phyloP scores from a whole-genome alignment of 371 early-diverging fungal species.

The Lichtheimia corymbifera region DNA sequence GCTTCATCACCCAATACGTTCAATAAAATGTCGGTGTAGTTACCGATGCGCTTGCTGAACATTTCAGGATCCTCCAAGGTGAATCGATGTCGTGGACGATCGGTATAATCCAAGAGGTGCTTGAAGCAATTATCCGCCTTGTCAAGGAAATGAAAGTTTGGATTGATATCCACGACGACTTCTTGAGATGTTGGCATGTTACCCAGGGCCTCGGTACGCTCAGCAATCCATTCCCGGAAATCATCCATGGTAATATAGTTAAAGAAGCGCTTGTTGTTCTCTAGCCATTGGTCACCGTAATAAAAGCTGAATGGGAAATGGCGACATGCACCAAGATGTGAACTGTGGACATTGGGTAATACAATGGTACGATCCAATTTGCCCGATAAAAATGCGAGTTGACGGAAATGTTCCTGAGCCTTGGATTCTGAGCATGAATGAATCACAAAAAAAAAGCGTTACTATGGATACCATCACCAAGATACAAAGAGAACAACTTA shows the following conservation, averaged over 20 bases:
- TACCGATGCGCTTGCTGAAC: constrained; percentile 16
- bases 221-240: constrained; percentile 23
- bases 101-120: constrained; percentile 18
- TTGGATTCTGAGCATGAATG: constrained; percentile 28
- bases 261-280: constrained; percentile 22
- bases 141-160: constrained; percentile 29
- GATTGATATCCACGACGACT: constrained; percentile 31
- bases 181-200: constrained; percentile 37
- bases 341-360: constrained; percentile 33
- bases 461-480: not conserved
- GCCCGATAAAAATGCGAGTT: constrained; percentile 34
- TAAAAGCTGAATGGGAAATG: constrained; percentile 30
- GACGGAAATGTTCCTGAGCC: constrained; percentile 40
- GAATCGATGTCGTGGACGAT: constrained; percentile 13
- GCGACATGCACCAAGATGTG: constrained; percentile 32
- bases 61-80: constrained; percentile 26
- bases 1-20: constrained; percentile 31
- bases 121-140: constrained; percentile 26
- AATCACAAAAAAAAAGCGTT: not conserved
- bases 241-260: constrained; percentile 30
- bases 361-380: constrained; percentile 35
- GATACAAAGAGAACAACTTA: constrained; percentile 6
- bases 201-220: constrained; percentile 13
- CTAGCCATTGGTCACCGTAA: constrained; percentile 23
- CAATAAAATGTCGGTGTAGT: constrained; percentile 33